A percentile compares a stretch with the other conserved stretches of the same genome.
Conservation (phyloP, 176 grass and related monocot genomes). For the Poa annua region DNA sequence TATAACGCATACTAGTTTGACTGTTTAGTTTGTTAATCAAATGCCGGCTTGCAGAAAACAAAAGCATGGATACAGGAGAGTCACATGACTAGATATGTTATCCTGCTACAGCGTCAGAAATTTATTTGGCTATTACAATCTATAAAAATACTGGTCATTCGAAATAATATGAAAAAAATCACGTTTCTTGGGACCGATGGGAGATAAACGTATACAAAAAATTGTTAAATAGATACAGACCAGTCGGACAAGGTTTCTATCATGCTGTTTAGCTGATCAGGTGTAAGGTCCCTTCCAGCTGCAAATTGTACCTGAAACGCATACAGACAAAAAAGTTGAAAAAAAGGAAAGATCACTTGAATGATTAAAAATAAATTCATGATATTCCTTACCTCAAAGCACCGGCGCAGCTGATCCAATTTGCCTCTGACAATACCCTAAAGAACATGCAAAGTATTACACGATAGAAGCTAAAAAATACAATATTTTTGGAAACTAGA, state of each 20-base stretch:
- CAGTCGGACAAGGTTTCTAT: slow-evolving; percentile 84
- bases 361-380: slow-evolving; percentile 27
- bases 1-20: background rate
- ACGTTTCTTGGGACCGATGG: background rate
- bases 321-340: background rate
- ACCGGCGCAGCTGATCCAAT: slow-evolving; percentile 89
- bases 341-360: slow-evolving; percentile 18
- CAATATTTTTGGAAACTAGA: slow-evolving; percentile 1
- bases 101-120: slow-evolving; percentile 11
- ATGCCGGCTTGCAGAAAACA: background rate
- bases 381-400: slow-evolving; percentile 77
- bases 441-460: slow-evolving; percentile 25
- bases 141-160: background rate
- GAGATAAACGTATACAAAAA: background rate
- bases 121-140: background rate
- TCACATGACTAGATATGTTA: background rate
- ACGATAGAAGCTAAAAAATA: slow-evolving; percentile 16
- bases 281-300: slow-evolving; percentile 91
- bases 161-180: slow-evolving; percentile 13
- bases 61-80: background rate
- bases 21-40: slow-evolving; percentile 14
- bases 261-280: slow-evolving; percentile 90
- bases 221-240: slow-evolving; percentile 53
- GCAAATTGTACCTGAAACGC: slow-evolving; percentile 93
- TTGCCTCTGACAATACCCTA: slow-evolving; percentile 99